Percentiles rank a stretch among this genome's conserved stretches.
phyloP scores from a whole-genome alignment of 371 early-diverging fungal species.

The Mortierella sp. region DNA sequence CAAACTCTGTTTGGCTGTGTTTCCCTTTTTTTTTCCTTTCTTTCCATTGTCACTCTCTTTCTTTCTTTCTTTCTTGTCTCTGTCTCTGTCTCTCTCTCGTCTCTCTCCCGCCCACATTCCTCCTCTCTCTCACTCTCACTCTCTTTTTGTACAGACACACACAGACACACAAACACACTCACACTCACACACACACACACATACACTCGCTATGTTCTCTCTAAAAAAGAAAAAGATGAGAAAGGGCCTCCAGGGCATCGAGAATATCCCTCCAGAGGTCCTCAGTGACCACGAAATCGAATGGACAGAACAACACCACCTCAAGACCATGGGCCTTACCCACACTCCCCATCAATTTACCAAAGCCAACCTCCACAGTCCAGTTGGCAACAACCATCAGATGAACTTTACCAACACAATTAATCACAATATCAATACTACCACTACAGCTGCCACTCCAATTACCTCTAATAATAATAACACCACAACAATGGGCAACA shows the following conservation, averaged over 20 bases:
- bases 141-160: not conserved
- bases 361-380: not conserved
- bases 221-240: constrained; percentile 31
- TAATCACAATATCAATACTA: not conserved
- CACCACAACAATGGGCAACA: constrained; percentile 1
- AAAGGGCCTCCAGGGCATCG: constrained; percentile 27
- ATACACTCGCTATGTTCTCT: constrained; percentile 24
- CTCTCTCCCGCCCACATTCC: not conserved
- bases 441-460: not conserved
- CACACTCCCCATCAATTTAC: not conserved
- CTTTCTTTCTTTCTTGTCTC: not conserved
- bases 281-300: constrained; percentile 14
- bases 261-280: not conserved
- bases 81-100: no score
- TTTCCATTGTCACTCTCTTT: not conserved
- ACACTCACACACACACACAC: not conserved
- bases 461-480: not conserved
- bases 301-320: constrained; percentile 33
- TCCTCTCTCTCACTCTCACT: constrained; percentile 2
- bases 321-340: constrained; percentile 17
- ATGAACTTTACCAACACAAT: not conserved
- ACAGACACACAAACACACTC: no score
- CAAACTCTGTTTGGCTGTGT: not conserved
- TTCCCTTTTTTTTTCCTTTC: not conserved
- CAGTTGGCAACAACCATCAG: not conserved